phyloP scores from a whole-genome alignment of 73 alveolate genomes.

The Stentor roeselii region DNA sequence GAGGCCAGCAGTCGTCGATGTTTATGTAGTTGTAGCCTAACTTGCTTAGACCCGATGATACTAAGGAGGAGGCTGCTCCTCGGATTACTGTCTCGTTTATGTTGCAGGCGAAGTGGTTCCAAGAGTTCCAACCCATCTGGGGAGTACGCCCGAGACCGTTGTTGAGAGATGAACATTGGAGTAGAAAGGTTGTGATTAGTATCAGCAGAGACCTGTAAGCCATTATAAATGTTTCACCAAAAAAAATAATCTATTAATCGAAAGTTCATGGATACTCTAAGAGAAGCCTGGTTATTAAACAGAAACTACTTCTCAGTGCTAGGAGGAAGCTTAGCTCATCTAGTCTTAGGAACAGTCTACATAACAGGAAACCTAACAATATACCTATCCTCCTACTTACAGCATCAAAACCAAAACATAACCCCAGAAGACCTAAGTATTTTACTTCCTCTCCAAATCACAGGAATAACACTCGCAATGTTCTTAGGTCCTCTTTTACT shows the following conservation, averaged over 20 bases:
- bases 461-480: background rate
- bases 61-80: constrained; percentile 62
- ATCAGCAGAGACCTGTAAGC: no score
- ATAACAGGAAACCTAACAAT: background rate
- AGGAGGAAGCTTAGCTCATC: no score
- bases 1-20: constrained; percentile 87
- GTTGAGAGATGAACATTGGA: no score
- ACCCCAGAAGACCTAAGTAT: background rate
- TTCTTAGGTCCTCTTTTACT: background rate
- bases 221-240: no score
- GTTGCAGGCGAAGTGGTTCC: constrained; percentile 85
- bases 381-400: background rate
- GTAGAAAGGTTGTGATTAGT: no score
- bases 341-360: background rate
- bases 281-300: no score
- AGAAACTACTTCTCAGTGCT: no score
- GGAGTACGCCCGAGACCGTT: constrained; percentile 76
- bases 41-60: constrained; percentile 64
- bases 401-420: background rate
- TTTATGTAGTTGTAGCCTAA: constrained; percentile 72
- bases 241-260: no score
- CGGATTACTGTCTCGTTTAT: constrained; percentile 62
- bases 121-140: constrained; percentile 89
- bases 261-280: no score
- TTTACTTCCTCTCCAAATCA: background rate